These are phyloP conservation scores for Lachancea sp. DNA, from an alignment of 805 yeast genomes.

Conservation along the genomic window DNA sequence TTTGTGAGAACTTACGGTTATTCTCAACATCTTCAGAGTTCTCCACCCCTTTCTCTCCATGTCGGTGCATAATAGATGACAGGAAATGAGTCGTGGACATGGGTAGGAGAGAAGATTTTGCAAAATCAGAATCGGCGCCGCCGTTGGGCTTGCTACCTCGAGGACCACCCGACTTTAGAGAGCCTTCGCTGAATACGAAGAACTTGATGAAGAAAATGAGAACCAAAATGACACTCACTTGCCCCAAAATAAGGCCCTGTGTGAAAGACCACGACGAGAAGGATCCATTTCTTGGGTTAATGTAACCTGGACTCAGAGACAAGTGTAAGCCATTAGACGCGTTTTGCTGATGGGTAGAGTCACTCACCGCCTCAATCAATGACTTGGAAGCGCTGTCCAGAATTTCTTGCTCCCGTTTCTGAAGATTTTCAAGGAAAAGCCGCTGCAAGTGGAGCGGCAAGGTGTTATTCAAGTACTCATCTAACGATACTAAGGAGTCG, in stretches of 20 bases:
- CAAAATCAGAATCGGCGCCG: conserved; percentile 12
- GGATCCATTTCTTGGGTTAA: conserved; percentile 5
- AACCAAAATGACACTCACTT: conserved; percentile 59
- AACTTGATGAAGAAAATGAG: conserved; percentile 62
- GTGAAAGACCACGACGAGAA: conserved; percentile 57
- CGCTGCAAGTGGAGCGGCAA: conserved; percentile 34
- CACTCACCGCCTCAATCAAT: conserved; percentile 7
- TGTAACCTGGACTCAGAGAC: background rate
- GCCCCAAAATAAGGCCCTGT: conserved; percentile 70
- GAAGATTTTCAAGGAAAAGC: conserved; percentile 24
- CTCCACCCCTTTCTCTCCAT: conserved; percentile 23
- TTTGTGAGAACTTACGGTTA: conserved; percentile 19
- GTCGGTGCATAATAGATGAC: conserved; percentile 28
- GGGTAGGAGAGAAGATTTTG: conserved; percentile 13
- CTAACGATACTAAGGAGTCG: conserved; percentile 31
- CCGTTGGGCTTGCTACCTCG: conserved; percentile 30
- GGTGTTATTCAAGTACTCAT: conserved; percentile 33
- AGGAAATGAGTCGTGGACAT: conserved; percentile 10
- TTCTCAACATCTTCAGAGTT: conserved; percentile 21
- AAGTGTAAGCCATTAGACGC: background rate
- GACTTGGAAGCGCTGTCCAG: conserved; percentile 10
- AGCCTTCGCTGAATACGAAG: conserved; percentile 63
- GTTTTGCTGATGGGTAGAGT: conserved; percentile 5
- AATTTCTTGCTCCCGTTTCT: conserved; percentile 12
- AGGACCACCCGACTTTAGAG: conserved; percentile 32